phyloP scores from a whole-genome alignment of 345 rosid species.

The Garcia nutans region DNA sequence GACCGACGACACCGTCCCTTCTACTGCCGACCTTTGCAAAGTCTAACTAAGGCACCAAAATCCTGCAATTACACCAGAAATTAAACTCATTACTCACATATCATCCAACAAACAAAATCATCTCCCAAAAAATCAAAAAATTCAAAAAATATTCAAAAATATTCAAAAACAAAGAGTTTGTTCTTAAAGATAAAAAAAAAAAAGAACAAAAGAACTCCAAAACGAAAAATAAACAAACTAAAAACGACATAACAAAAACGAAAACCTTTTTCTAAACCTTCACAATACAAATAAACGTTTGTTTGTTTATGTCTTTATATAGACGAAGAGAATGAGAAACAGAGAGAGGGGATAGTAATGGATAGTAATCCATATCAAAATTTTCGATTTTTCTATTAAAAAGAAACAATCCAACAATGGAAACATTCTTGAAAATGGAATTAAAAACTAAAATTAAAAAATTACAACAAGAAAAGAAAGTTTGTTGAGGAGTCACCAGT shows the following conservation, averaged over 20 bases:
- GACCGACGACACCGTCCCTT: neutral
- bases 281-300: neutral
- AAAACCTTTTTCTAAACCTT: neutral
- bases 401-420: neutral
- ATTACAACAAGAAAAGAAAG: neutral
- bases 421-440: neutral
- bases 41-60: neutral
- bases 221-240: no score
- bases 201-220: neutral
- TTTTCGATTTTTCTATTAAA: neutral
- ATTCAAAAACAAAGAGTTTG: neutral
- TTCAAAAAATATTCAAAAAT: neutral
- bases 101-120: neutral
- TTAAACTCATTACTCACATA: neutral
- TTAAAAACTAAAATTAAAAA: no score
- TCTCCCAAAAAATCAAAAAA: no score
- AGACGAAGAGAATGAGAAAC: neutral
- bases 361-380: neutral
- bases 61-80: conserved; percentile 1
- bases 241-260: neutral
- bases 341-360: no score
- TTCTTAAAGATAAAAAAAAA: no score
- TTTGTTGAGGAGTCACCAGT: conserved; percentile 1
- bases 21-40: conserved; percentile 6
- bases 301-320: neutral